phyloP scores from a whole-genome alignment of 805 yeast genomes.

The Lachancea waltii region DNA sequence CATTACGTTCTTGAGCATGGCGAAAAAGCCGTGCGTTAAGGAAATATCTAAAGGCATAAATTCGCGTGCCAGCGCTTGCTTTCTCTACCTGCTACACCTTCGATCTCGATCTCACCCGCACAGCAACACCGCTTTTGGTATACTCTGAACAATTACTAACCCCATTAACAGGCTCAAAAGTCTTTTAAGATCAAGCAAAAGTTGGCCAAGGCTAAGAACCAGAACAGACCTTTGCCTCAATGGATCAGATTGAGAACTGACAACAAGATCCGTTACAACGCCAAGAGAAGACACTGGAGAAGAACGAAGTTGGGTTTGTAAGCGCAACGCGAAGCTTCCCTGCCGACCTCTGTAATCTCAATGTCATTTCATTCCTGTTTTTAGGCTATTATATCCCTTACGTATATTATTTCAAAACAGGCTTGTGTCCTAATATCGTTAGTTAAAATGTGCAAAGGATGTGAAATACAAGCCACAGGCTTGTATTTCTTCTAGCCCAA shows the following conservation, averaged over 20 bases:
- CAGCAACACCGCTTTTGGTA: neutral
- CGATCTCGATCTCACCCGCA: neutral
- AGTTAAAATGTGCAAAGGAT: neutral
- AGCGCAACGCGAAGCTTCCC: constrained; percentile 26
- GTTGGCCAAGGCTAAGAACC: constrained; percentile 97
- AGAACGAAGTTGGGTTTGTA: constrained; percentile 97
- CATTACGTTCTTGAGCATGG: too few relatives aligned
- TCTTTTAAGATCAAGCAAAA: constrained; percentile 96
- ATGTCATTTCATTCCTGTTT: constrained; percentile 1
- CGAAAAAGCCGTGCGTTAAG: too few relatives aligned
- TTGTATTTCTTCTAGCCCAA: too few relatives aligned
- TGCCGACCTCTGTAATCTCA: constrained; percentile 1
- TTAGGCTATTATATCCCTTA: constrained; percentile 3
- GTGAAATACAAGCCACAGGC: too few relatives aligned
- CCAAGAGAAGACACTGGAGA: constrained; percentile 99
- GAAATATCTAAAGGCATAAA: too few relatives aligned
- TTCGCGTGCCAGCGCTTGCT: too few relatives aligned
- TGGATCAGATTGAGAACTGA: constrained; percentile 98
- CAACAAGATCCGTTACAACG: constrained; percentile 97
- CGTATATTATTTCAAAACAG: constrained; percentile 6
- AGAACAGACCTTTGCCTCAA: constrained; percentile 99
- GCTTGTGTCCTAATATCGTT: neutral
- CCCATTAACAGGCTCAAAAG: constrained; percentile 70
- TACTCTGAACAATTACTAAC: constrained; percentile 3
- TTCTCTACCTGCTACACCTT: too few relatives aligned